A percentile compares a stretch with the other conserved stretches of the same genome.
These are phyloP conservation scores for Starmerella kuoi DNA, from an alignment of 805 yeast genomes.

Conservation along the genomic window DNA sequence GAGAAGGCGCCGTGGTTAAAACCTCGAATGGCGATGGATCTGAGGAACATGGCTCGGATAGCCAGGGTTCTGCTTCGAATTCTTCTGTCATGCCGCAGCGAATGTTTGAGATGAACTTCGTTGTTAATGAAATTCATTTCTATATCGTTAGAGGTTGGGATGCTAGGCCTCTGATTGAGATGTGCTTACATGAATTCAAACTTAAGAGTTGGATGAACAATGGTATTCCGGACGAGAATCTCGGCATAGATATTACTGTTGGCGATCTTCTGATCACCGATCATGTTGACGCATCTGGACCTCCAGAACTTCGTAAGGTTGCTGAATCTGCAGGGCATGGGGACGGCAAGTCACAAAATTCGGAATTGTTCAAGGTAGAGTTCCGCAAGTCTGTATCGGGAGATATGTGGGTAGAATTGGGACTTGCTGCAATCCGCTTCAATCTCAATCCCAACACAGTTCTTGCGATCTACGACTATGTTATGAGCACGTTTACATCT, in stretches of 20 bases:
- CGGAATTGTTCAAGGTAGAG: constrained; percentile 43
- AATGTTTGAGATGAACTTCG: constrained; percentile 57
- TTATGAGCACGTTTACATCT: constrained; percentile 71
- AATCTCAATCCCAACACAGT: constrained; percentile 67
- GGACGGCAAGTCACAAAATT: not conserved
- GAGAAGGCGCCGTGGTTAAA: not conserved
- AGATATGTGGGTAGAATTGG: constrained; percentile 62
- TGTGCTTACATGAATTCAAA: constrained; percentile 53
- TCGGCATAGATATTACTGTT: constrained; percentile 54
- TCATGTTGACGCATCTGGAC: constrained; percentile 49
- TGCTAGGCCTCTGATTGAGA: constrained; percentile 58
- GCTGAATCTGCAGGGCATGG: constrained; percentile 47
- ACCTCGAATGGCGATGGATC: not conserved
- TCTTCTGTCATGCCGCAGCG: constrained; percentile 37
- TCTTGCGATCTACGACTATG: constrained; percentile 65
- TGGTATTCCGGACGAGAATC: constrained; percentile 32
- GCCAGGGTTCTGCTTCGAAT: not conserved
- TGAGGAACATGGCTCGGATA: not conserved
- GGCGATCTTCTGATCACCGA: constrained; percentile 63
- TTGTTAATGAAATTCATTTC: constrained; percentile 50
- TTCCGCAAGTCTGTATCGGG: constrained; percentile 49
- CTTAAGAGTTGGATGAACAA: constrained; percentile 47
- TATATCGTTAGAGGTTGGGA: constrained; percentile 58
- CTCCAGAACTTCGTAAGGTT: constrained; percentile 53
- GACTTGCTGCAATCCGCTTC: constrained; percentile 65